Evolutionary conservation across 305 asterid genomes (phyloP).

Genomic region (Lippia alba): DNA sequence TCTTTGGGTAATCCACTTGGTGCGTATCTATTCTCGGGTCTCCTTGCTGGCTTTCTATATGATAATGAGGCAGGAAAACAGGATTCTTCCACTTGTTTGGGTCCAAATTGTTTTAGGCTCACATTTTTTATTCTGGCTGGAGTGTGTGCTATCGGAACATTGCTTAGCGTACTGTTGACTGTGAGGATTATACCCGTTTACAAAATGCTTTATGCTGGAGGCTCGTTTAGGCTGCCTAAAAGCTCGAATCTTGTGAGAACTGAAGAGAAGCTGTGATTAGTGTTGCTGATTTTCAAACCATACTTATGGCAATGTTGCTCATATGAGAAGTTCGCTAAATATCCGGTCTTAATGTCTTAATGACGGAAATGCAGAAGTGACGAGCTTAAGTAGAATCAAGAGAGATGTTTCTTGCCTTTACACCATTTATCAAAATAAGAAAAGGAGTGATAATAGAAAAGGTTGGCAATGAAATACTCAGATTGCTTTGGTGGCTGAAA

Average conservation of each 20-base stretch:
- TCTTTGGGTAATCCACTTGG: conserved; percentile 74
- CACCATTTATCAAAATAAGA: too few species aligned
- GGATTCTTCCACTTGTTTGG: conserved; percentile 57
- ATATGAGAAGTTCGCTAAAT: too few species aligned
- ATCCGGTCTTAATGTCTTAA: too few species aligned
- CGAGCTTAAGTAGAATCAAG: too few species aligned
- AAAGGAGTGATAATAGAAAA: too few species aligned
- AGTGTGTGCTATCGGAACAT: conserved; percentile 51
- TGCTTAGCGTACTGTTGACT: conserved; percentile 60
- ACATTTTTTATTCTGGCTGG: conserved; percentile 70
- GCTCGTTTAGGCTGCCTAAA: conserved; percentile 63
- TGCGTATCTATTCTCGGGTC: conserved; percentile 69
- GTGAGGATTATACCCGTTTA: conserved; percentile 68
- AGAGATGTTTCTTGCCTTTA: too few species aligned
- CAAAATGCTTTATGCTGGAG: conserved; percentile 73
- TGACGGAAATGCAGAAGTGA: too few species aligned
- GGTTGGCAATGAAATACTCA: too few species aligned
- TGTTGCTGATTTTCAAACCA: neutral
- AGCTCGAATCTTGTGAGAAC: conserved; percentile 42
- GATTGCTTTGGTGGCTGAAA: too few species aligned
- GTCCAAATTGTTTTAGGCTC: conserved; percentile 66
- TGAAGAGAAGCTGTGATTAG: conserved; percentile 2
- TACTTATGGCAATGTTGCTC: too few species aligned
- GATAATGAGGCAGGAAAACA: conserved; percentile 74
- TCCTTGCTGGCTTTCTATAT: conserved; percentile 68